A percentile compares a stretch with the other conserved stretches of the same genome.
These are phyloP conservation scores for Kodamaea suecica DNA, from an alignment of 1,139 yeast species.

Conservation along the genomic window DNA sequence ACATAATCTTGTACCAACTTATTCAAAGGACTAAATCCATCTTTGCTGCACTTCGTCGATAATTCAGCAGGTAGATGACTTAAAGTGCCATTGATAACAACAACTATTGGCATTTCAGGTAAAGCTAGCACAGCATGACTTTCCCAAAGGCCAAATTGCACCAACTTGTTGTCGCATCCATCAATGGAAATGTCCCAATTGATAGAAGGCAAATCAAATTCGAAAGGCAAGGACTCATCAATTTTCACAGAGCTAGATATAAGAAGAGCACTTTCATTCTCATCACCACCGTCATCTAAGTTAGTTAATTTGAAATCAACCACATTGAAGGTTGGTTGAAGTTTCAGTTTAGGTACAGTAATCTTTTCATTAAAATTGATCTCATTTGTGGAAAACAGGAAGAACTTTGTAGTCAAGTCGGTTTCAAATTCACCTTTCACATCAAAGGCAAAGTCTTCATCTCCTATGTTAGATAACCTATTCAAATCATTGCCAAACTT, in stretches of 20 bases:
- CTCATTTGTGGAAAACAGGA: conserved; percentile 16
- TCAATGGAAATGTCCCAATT: conserved; percentile 28
- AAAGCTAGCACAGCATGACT: conserved; percentile 16
- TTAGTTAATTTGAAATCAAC: conserved; percentile 4
- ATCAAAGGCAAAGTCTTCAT: conserved; percentile 15
- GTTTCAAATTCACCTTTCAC: conserved; percentile 20
- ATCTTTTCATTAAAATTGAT: conserved; percentile 18
- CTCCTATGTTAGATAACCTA: conserved; percentile 7
- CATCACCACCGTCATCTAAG: conserved; percentile 3
- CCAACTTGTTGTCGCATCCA: conserved; percentile 24
- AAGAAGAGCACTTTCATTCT: conserved; percentile 3
- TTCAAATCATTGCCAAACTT: conserved; percentile 16
- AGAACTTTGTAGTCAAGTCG: conserved; percentile 15
- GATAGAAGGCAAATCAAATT: conserved; percentile 18
- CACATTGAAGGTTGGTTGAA: conserved; percentile 6
- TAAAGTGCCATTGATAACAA: conserved; percentile 18
- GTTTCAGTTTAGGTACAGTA: conserved; percentile 12
- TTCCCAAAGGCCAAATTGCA: conserved; percentile 26
- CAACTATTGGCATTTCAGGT: conserved; percentile 17
- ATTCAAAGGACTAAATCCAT: conserved; percentile 24
- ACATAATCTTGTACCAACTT: conserved; percentile 20
- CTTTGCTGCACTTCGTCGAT: conserved; percentile 15
- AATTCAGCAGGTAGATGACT: conserved; percentile 19
- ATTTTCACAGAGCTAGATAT: conserved; percentile 6
- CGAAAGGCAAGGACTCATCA: conserved; percentile 19